Base-by-base conservation (phyloP, 1,139 yeast species). In the Candida glucosophila region DNA sequence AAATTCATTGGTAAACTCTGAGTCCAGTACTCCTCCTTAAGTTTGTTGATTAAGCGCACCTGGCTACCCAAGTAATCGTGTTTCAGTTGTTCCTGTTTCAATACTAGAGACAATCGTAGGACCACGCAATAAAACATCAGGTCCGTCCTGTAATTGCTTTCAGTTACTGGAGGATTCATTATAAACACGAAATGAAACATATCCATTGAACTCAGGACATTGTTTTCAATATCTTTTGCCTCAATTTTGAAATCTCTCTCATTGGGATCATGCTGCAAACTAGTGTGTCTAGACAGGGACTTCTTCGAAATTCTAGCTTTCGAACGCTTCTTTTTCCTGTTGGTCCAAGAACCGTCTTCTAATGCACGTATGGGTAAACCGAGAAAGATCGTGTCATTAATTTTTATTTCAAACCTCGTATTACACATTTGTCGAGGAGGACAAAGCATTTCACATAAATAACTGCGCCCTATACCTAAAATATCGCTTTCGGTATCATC, bases 141-240 rank as follows among this genome's bases (percentile, higher is more conserved):
- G 44, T 83, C 92, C 11, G 81, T 70, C 26, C 95, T 61, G 34
- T 73, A 71, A 28, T 73, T 74, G 39, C 79, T 78, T 45, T 86
- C 96, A 3, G 78, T 74, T 6, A 80, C 71, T 0, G 95, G 93
- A 0, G 98, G 96, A 32, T 82, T 76, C 79, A 88, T 70, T 0
- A 86, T 79, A 54, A 90, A 86, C 5, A 83, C 86, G 17, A 90
- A 63, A 44, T 88, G 93, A 48, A 92, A 92, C 86, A 85, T 77
- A 32, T 76, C 69, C 76, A 88, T 39, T 1, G 31, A 13, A 14
- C 29, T 30, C n/a, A n/a, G n/a, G 4, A 38, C 31, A n/a, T 36
- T 22, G 15, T 32, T 30, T 11, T 19, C 43, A 3, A 35, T 44
- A 4, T 33, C 32, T n/a, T 16, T 27, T 30, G 2, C 29, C 12